Evolutionary conservation across 2,329 filamentous ascomycete genomes (phyloP).

Genomic region (Fusarium mundagurra): DNA sequence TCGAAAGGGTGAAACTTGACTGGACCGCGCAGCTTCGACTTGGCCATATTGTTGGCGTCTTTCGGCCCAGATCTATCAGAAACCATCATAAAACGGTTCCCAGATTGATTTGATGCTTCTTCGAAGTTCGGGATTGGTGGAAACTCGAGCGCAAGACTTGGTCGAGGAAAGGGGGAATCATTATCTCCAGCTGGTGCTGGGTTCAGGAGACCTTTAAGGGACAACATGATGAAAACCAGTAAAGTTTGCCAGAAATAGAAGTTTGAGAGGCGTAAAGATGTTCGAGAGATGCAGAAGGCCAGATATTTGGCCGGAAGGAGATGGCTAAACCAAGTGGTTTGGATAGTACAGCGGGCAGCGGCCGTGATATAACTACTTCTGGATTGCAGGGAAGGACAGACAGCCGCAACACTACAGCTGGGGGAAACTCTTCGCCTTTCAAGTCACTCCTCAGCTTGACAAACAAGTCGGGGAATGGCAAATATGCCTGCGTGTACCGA

Average conservation of each 20-base stretch:
- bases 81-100: constrained; percentile 23
- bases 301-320: constrained; percentile 16
- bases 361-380: constrained; percentile 43
- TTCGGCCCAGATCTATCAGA: constrained; percentile 50
- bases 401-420: constrained; percentile 30
- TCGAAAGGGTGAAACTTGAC: constrained; percentile 82
- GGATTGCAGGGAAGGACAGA: constrained; percentile 40
- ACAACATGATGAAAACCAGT: constrained; percentile 62
- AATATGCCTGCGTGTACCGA: constrained; percentile 28
- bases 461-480: constrained; percentile 40
- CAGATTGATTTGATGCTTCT: constrained; percentile 3
- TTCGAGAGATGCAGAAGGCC: constrained; percentile 16
- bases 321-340: constrained; percentile 36
- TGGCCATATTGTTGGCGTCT: constrained; percentile 58
- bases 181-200: constrained; percentile 60
- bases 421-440: constrained; percentile 34
- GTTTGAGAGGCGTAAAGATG: constrained; percentile 2
- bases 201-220: constrained; percentile 73
- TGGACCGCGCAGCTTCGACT: constrained; percentile 70
- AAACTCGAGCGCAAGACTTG: constrained; percentile 47
- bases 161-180: constrained; percentile 48
- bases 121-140: constrained; percentile 20
- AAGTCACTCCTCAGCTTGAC: constrained; percentile 41
- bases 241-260: constrained; percentile 25
- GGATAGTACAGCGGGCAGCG: constrained; percentile 40